Conservation (phyloP, 805 yeast genomes). For the Suhomyces xylopsoci region DNA sequence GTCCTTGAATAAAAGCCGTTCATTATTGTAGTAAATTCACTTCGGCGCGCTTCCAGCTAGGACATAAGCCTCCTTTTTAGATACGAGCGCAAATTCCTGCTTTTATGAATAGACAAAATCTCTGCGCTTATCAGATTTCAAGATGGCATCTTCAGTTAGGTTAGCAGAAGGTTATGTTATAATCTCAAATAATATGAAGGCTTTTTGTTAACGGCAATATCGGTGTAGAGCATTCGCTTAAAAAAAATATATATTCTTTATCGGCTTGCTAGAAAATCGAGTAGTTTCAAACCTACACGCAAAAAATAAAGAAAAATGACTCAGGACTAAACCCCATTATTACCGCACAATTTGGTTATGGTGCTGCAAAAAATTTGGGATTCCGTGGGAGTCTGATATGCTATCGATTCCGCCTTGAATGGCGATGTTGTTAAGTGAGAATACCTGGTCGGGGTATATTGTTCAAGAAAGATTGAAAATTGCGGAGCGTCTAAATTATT, state of each 20-base stretch:
- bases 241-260: background rate
- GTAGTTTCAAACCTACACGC: background rate
- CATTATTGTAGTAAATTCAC: background rate
- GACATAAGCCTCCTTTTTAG: background rate
- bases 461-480: background rate
- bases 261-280: background rate
- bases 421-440: background rate
- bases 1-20: background rate
- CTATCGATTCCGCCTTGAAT: background rate
- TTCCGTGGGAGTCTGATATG: background rate
- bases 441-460: background rate
- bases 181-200: background rate
- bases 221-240: background rate
- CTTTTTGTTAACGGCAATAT: background rate
- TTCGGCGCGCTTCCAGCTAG: background rate
- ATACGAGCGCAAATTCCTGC: background rate
- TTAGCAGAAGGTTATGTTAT: background rate
- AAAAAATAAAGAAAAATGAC: background rate
- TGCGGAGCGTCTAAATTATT: background rate
- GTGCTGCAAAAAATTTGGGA: background rate
- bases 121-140: background rate
- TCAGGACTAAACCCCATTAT: background rate
- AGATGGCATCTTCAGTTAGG: background rate
- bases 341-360: background rate
- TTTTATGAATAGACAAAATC: background rate